These are phyloP conservation scores for Sphenostylis stenocarpa DNA, from an alignment of 306 rosid species.

Conservation along the genomic window DNA sequence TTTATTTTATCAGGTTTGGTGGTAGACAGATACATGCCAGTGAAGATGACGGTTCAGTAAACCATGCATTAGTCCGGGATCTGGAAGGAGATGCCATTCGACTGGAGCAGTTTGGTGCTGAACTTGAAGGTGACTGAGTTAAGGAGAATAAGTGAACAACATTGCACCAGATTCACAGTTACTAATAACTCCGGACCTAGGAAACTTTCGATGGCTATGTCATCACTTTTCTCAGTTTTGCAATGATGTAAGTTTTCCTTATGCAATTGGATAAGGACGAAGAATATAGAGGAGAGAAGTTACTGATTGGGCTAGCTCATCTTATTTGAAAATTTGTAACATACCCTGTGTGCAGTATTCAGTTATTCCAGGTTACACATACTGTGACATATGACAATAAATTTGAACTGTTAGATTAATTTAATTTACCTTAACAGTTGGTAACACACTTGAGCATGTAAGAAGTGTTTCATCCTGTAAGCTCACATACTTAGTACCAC, in stretches of 20 bases:
- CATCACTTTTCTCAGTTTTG: conserved; percentile 25
- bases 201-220: conserved; percentile 7
- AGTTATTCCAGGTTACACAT: background rate
- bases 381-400: conserved; percentile 15
- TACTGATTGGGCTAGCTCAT: conserved; percentile 16
- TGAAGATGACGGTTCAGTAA: conserved; percentile 77
- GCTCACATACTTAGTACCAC: too few relatives aligned
- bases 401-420: conserved; percentile 5
- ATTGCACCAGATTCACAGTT: conserved; percentile 11
- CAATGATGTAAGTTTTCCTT: conserved; percentile 23
- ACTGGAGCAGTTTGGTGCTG: conserved; percentile 85
- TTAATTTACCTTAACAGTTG: conserved; percentile 16
- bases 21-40: conserved; percentile 90
- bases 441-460: background rate
- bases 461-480: background rate
- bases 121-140: conserved; percentile 81
- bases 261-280: conserved; percentile 6
- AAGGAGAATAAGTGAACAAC: background rate
- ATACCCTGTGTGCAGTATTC: background rate
- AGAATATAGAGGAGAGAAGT: conserved; percentile 11
- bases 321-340: conserved; percentile 18
- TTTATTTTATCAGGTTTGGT: conserved; percentile 68
- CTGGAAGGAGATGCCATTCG: conserved; percentile 68
- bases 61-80: conserved; percentile 76
- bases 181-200: background rate